A percentile compares a stretch with the other conserved stretches of the same genome.
Evolutionary conservation across 208 protist genomes (phyloP).

Genomic region (Trypanosoma rangeli): DNA sequence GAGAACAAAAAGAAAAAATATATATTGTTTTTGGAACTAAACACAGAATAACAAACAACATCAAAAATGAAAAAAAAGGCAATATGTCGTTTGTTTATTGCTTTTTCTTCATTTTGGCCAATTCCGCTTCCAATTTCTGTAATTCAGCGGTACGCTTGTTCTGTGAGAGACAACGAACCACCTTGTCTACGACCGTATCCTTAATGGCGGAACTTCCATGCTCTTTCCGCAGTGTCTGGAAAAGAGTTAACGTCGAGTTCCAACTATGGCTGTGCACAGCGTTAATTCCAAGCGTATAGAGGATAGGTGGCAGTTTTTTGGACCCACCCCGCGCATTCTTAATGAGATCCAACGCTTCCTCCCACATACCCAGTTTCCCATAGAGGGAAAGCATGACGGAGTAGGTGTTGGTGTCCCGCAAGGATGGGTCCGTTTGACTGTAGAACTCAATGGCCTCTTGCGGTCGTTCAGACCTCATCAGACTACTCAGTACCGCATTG

Average conservation of each 20-base stretch:
- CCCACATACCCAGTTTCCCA: conserved; percentile 63
- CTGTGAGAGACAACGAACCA: conserved; percentile 69
- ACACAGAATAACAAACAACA: conserved; percentile 11
- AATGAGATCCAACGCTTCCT: conserved; percentile 54
- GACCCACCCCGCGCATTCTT: conserved; percentile 42
- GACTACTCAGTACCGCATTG: conserved; percentile 79
- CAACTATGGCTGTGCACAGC: conserved; percentile 65
- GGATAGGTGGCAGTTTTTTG: conserved; percentile 48
- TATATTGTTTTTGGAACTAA: background rate
- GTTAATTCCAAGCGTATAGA: conserved; percentile 71
- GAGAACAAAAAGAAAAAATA: too few species aligned
- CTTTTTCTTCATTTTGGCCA: conserved; percentile 46
- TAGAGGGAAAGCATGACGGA: conserved; percentile 74
- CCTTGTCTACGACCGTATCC: conserved; percentile 74
- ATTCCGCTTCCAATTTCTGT: conserved; percentile 65
- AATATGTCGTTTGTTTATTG: conserved; percentile 7
- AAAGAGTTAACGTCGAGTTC: conserved; percentile 60
- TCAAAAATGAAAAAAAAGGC: conserved; percentile 23
- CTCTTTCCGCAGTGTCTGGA: conserved; percentile 67
- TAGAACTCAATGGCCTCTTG: conserved; percentile 72
- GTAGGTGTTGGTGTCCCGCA: conserved; percentile 76
- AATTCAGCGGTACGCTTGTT: conserved; percentile 62
- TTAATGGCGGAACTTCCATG: conserved; percentile 64
- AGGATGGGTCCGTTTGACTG: conserved; percentile 26
- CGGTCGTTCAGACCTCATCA: conserved; percentile 52